A percentile compares a stretch with the other conserved stretches of the same genome.
These are phyloP conservation scores for Vitis hybrid DNA, from an alignment of 177 flowering plant species.

Conservation along the genomic window DNA sequence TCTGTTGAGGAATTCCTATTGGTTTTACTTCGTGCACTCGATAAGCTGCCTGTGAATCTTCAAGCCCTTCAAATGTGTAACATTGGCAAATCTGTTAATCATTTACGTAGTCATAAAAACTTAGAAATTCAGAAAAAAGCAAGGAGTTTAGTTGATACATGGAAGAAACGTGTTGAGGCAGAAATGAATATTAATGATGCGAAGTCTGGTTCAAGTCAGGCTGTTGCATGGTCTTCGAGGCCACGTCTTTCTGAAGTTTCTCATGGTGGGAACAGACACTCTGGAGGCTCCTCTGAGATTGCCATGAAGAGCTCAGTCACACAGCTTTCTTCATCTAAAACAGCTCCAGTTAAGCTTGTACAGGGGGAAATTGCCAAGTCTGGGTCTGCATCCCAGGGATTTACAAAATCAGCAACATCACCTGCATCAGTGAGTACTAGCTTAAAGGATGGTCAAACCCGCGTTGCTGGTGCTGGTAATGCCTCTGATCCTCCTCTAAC, in stretches of 20 bases:
- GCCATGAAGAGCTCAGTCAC: slow-evolving; percentile 50
- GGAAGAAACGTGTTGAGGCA: slow-evolving; percentile 97
- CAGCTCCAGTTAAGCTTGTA: slow-evolving; percentile 38
- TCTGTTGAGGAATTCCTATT: slow-evolving; percentile 78
- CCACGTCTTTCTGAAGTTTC: slow-evolving; percentile 51
- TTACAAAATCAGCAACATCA: slow-evolving; percentile 36
- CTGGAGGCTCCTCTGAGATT: slow-evolving; percentile 54
- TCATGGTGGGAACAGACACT: slow-evolving; percentile 52
- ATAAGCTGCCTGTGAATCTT: slow-evolving; percentile 88
- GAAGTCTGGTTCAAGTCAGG: slow-evolving; percentile 62
- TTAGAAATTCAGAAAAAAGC: slow-evolving; percentile 89
- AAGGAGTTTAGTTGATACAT: slow-evolving; percentile 83
- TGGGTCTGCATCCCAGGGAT: slow-evolving; percentile 40
- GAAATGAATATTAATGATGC: slow-evolving; percentile 83
- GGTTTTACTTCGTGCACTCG: slow-evolving; percentile 85
- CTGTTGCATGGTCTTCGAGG: slow-evolving; percentile 61
- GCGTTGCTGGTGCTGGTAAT: slow-evolving; percentile 25
- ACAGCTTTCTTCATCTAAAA: slow-evolving; percentile 55
- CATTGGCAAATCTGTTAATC: slow-evolving; percentile 90
- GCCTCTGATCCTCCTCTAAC: slow-evolving; percentile 50
- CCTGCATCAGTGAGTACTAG: slow-evolving; percentile 29
- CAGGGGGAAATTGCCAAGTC: slow-evolving; percentile 50
- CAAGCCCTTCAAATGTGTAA: slow-evolving; percentile 78
- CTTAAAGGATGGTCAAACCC: slow-evolving; percentile 45
- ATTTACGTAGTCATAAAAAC: slow-evolving; percentile 77